Evolutionary conservation across 768 basidiomycete genomes (phyloP).

Genomic region (Chalciporus pseudorubinellus): DNA sequence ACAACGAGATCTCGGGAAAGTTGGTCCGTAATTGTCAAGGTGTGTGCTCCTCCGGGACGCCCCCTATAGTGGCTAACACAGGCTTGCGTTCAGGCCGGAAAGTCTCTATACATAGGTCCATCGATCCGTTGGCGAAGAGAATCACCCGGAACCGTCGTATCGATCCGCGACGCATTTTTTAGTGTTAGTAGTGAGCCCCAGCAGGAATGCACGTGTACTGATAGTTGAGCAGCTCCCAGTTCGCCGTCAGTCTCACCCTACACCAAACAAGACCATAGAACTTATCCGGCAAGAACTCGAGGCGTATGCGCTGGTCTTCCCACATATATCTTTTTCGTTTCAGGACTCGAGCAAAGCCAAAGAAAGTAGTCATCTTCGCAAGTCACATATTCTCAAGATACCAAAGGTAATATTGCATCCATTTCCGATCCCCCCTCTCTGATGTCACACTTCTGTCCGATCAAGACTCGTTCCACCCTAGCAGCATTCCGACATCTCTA

Average conservation of each 20-base stretch:
- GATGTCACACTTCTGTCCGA: constrained; percentile 21
- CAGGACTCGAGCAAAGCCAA: constrained; percentile 48
- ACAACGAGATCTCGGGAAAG: constrained; percentile 58
- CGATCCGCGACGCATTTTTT: constrained; percentile 86
- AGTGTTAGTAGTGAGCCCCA: constrained; percentile 51
- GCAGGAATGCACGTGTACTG: constrained; percentile 1
- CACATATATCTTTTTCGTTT: constrained; percentile 64
- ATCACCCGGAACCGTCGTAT: constrained; percentile 74
- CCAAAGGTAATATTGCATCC: constrained; percentile 52
- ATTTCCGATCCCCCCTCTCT: constrained; percentile 10
- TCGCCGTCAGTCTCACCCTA: constrained; percentile 68
- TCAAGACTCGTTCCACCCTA: constrained; percentile 62
- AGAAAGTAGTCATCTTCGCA: constrained; percentile 33
- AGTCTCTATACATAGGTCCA: constrained; percentile 65
- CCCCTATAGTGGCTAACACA: neutral
- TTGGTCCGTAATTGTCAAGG: constrained; percentile 81
- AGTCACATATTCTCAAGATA: constrained; percentile 53
- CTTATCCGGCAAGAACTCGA: constrained; percentile 71
- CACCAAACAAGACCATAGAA: constrained; percentile 58
- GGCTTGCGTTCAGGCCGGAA: constrained; percentile 50
- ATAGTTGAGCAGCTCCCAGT: constrained; percentile 63
- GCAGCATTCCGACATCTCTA: constrained; percentile 70
- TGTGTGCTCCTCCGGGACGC: constrained; percentile 23
- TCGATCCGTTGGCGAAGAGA: constrained; percentile 76
- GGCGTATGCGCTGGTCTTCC: constrained; percentile 68